Conservation (phyloP, 1,139 yeast genomes). For the Sugiyamaella castrensis region DNA sequence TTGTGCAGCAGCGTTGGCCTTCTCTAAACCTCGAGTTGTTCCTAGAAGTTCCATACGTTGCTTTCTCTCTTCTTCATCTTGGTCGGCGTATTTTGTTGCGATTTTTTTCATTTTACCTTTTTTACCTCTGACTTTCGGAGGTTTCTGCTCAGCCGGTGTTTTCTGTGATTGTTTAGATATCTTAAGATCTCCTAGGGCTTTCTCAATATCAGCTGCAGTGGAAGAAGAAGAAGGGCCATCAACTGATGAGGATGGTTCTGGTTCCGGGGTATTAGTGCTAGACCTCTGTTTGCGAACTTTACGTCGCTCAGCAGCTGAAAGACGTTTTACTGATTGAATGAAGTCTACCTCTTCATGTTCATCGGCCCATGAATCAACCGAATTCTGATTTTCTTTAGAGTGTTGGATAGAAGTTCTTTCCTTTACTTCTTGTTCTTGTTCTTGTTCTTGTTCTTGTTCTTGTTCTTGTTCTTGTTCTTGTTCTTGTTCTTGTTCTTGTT, state of each 20-base stretch:
- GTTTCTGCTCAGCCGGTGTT: conserved; percentile 22
- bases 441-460: conserved; percentile 15
- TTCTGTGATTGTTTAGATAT: conserved; percentile 25
- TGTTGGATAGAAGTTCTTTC: conserved; percentile 12
- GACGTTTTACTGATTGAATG: conserved; percentile 1
- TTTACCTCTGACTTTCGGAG: conserved; percentile 66
- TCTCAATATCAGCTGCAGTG: conserved; percentile 22
- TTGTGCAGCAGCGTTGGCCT: conserved; percentile 31
- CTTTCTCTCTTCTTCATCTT: conserved; percentile 82
- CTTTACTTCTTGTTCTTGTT: conserved; percentile 2
- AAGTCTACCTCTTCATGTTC: conserved; percentile 3
- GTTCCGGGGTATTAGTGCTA: conserved; percentile 11
- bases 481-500: neutral
- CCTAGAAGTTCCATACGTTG: conserved; percentile 80
- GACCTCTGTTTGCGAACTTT: conserved; percentile 10
- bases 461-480: conserved; percentile 12
- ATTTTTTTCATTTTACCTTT: conserved; percentile 81
- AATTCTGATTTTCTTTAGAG: conserved; percentile 14
- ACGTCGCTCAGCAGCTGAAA: conserved; percentile 15
- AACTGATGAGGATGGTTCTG: neutral
- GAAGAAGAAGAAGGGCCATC: conserved; percentile 12
- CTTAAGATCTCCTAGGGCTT: conserved; percentile 21
- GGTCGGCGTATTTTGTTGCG: conserved; percentile 78
- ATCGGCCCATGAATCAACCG: conserved; percentile 16
- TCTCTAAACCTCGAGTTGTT: conserved; percentile 66